phyloP scores from a whole-genome alignment of 2,329 filamentous ascomycete species.

The Colletotrichum horii region DNA sequence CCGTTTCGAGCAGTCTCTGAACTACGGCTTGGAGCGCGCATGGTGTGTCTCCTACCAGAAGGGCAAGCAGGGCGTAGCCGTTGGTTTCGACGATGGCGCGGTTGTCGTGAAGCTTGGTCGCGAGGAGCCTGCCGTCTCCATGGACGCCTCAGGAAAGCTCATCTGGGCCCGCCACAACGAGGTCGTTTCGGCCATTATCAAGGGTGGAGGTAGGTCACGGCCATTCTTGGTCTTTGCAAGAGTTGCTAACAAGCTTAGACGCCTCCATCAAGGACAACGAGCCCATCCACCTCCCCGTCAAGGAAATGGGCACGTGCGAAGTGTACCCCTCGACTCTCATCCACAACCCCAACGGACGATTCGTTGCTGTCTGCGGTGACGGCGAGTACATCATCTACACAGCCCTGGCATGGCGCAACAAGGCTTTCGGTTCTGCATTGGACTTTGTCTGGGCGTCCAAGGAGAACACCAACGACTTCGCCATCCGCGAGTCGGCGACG shows the following conservation, averaged over 20 bases:
- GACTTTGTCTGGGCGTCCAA: slow-evolving; percentile 98
- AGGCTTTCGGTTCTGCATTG: slow-evolving; percentile 92
- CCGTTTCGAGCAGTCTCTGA: slow-evolving; percentile 91
- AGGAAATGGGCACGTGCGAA: slow-evolving; percentile 95
- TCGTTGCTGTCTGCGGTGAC: slow-evolving; percentile 83
- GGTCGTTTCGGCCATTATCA: slow-evolving; percentile 93
- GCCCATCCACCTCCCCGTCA: slow-evolving; percentile 84
- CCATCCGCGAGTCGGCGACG: slow-evolving; percentile 91
- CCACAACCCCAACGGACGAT: slow-evolving; percentile 94
- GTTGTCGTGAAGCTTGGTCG: slow-evolving; percentile 98
- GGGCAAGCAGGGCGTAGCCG: slow-evolving; percentile 90
- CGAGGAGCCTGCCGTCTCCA: slow-evolving; percentile 96
- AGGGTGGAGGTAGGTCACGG: slow-evolving; percentile 69
- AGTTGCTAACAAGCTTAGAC: slow-evolving; percentile 56
- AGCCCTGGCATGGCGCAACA: slow-evolving; percentile 94
- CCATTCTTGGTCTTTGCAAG: not conserved
- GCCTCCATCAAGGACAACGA: slow-evolving; percentile 85
- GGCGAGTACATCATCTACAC: slow-evolving; percentile 99
- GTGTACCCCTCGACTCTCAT: slow-evolving; percentile 94
- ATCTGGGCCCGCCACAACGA: slow-evolving; percentile 97
- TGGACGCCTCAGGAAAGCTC: slow-evolving; percentile 95
- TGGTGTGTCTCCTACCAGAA: slow-evolving; percentile 98
- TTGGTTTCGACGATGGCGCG: slow-evolving; percentile 97
- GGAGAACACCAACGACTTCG: slow-evolving; percentile 98
- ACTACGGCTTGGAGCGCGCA: slow-evolving; percentile 92